Evolutionary conservation across 2,329 filamentous ascomycete species (phyloP).

Genomic region (Neurospora sp.): DNA sequence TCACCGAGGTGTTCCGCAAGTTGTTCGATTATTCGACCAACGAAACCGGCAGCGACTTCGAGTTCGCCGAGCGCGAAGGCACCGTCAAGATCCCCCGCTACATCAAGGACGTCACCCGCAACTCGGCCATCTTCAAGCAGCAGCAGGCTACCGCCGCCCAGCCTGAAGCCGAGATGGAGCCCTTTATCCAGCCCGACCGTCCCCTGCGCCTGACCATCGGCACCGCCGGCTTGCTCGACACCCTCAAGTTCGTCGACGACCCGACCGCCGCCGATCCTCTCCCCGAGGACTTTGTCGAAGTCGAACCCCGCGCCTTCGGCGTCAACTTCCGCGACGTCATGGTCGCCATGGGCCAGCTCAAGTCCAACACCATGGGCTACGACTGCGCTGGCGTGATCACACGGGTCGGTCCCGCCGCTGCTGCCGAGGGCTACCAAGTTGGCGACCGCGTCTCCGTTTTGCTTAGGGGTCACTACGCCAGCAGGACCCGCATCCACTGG

Average conservation of each 20-base stretch:
- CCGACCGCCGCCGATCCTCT: constrained; percentile 9
- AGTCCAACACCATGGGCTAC: constrained; percentile 16
- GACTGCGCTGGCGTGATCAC: constrained; percentile 20
- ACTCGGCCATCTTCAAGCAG: constrained; percentile 7
- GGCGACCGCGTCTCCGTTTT: constrained; percentile 17
- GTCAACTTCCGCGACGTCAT: constrained; percentile 30
- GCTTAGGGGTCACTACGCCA: constrained; percentile 12
- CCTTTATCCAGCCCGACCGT: constrained; percentile 13
- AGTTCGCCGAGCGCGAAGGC: constrained; percentile 13
- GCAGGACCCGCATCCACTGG: constrained; percentile 11
- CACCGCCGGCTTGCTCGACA: constrained; percentile 14
- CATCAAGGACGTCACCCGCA: constrained; percentile 13
- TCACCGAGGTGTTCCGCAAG: constrained; percentile 10
- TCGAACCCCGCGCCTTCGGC: constrained; percentile 24
- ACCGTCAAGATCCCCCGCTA: constrained; percentile 14
- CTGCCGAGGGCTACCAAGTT: constrained; percentile 6
- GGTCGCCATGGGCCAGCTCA: constrained; percentile 20
- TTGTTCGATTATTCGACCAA: constrained; percentile 7
- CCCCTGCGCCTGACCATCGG: constrained; percentile 14
- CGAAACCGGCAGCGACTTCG: constrained; percentile 5
- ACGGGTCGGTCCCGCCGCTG: constrained; percentile 7
- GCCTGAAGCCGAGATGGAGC: constrained; percentile 7
- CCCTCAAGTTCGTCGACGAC: constrained; percentile 15
- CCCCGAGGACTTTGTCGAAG: constrained; percentile 21
- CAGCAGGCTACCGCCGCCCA: background rate